These are phyloP conservation scores for Pilaira anomala DNA, from an alignment of 192 early-diverging fungal genomes.

Conservation along the genomic window DNA sequence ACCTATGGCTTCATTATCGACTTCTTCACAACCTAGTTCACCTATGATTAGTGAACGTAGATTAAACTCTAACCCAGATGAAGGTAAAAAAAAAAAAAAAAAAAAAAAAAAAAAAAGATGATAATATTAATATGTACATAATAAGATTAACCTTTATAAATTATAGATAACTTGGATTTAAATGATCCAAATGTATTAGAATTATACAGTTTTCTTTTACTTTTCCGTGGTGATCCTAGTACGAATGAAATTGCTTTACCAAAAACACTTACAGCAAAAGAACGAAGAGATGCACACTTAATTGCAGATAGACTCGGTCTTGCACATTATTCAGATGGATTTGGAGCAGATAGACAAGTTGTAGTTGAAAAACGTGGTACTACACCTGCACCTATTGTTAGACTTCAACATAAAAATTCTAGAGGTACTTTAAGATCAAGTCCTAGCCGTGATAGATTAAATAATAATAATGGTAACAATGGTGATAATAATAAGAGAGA, in stretches of 20 bases:
- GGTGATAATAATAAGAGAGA: constrained; percentile 23
- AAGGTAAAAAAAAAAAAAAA: not conserved
- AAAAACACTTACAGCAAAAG: constrained; percentile 53
- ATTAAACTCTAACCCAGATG: not conserved
- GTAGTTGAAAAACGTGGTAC: constrained; percentile 39
- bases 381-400: constrained; percentile 14
- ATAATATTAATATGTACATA: not conserved
- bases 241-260: constrained; percentile 66
- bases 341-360: constrained; percentile 44
- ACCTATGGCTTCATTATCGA: not conserved
- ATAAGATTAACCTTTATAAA: not conserved
- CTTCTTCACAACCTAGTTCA: not conserved
- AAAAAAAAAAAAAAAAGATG: not conserved
- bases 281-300: constrained; percentile 60
- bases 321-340: constrained; percentile 47
- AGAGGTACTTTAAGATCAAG: constrained; percentile 31
- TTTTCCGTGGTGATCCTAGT: constrained; percentile 66
- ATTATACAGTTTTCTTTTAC: constrained; percentile 68
- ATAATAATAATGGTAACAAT: not conserved
- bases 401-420: constrained; percentile 16
- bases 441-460: constrained; percentile 27
- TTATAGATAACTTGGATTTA: constrained; percentile 50
- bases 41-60: not conserved
- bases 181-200: constrained; percentile 68
- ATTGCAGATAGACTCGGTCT: constrained; percentile 72